Conservation (phyloP, 495 filamentous ascomycete species). For the Penicillium verhagenii region DNA sequence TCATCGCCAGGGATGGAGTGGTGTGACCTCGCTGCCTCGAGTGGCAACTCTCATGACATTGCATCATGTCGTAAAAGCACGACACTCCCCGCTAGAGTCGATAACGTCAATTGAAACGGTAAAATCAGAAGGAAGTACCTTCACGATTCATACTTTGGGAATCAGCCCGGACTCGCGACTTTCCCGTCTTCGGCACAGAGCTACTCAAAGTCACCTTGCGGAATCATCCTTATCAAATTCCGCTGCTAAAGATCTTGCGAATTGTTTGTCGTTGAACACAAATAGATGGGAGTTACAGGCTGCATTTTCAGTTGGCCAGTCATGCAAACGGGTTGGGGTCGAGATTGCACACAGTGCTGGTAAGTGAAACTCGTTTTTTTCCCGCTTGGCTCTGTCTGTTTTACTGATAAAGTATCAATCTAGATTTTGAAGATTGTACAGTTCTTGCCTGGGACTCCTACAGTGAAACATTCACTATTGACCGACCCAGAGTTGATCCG, state of each 20-base stretch:
- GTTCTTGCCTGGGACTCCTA: constrained; percentile 30
- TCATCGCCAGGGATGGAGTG: constrained; percentile 41
- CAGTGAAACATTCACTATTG: constrained; percentile 34
- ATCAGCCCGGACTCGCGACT: constrained; percentile 31
- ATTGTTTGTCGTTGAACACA: constrained; percentile 19
- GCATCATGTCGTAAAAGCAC: constrained; percentile 27
- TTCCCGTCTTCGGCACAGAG: constrained; percentile 21
- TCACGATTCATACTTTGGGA: constrained; percentile 36
- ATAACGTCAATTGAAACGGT: constrained; percentile 38
- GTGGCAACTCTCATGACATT: constrained; percentile 27
- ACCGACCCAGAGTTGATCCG: constrained; percentile 23
- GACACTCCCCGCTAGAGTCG: constrained; percentile 21
- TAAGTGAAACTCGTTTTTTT: constrained; percentile 12
- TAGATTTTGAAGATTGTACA: constrained; percentile 21
- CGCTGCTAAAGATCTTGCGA: background rate
- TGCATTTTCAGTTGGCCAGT: constrained; percentile 25
- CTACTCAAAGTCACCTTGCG: constrained; percentile 8
- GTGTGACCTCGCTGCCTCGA: constrained; percentile 38
- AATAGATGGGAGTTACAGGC: constrained; percentile 33
- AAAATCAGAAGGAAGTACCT: constrained; percentile 15
- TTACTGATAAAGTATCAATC: background rate
- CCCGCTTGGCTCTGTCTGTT: background rate
- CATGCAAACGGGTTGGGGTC: constrained; percentile 31
- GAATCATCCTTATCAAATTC: background rate
- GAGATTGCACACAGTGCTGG: constrained; percentile 27